Percentiles rank a stretch among this genome's conserved stretches.
Evolutionary conservation across 179 eudicot species (phyloP).

Genomic region (Beta corolliflora): DNA sequence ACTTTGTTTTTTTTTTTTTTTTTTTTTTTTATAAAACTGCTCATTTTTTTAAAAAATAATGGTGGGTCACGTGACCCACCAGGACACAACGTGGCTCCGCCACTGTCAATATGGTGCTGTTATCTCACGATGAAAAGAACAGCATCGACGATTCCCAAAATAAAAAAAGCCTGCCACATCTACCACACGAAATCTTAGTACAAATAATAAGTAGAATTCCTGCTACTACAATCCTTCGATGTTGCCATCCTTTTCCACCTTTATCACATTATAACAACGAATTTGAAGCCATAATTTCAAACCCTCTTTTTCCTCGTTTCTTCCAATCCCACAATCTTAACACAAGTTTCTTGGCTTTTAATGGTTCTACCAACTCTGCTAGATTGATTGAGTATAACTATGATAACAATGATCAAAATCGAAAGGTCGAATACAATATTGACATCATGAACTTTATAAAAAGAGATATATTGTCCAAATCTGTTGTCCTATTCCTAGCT

Average conservation of each 20-base stretch:
- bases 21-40: too few species aligned
- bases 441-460: background rate
- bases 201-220: background rate
- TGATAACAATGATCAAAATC: background rate
- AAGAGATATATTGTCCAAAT: background rate
- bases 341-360: background rate
- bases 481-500: background rate
- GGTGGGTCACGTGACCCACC: too few species aligned
- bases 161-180: background rate
- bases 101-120: too few species aligned
- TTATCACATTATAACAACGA: too few species aligned
- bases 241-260: too few species aligned
- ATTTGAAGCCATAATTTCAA: background rate
- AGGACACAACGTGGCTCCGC: rapidly evolving
- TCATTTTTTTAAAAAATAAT: too few species aligned
- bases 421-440: background rate
- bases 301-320: background rate
- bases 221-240: background rate
- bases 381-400: background rate
- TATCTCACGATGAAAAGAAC: background rate
- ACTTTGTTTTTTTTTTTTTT: too few species aligned
- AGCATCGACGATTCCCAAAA: too few species aligned
- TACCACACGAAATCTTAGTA: background rate
- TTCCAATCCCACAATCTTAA: background rate
- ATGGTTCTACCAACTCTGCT: background rate